Evolutionary conservation across 2,329 filamentous ascomycete species (phyloP).

Genomic region (Aaosphaeria pasadenensis): DNA sequence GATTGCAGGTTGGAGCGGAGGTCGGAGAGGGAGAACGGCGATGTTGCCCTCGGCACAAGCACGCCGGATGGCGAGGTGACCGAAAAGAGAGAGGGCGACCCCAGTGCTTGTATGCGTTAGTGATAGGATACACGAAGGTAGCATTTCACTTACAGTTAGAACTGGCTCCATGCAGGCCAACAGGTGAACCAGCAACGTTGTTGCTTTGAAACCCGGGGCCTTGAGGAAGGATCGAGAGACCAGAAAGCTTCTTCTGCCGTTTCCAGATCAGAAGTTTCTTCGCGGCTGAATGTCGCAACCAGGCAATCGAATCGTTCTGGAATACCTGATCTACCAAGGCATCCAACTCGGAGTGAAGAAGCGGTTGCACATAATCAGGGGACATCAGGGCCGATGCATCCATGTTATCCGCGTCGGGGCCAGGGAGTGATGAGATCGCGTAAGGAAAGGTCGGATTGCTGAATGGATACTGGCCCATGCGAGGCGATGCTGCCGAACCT

Average conservation of each 20-base stretch:
- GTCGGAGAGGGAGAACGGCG: conserved; percentile 23
- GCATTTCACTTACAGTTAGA: conserved; percentile 18
- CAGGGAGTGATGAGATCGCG: conserved; percentile 71
- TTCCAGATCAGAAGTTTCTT: conserved; percentile 78
- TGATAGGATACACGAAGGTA: not conserved
- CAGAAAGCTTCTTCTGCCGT: conserved; percentile 36
- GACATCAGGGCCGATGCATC: conserved; percentile 93
- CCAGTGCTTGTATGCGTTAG: conserved; percentile 24
- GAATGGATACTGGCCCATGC: conserved; percentile 25
- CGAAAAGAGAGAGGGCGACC: conserved; percentile 34
- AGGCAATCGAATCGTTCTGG: conserved; percentile 71
- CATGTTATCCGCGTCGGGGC: conserved; percentile 76
- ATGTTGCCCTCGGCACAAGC: conserved; percentile 33
- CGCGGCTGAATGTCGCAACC: conserved; percentile 78
- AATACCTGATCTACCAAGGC: conserved; percentile 72
- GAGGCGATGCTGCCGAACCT: conserved; percentile 5
- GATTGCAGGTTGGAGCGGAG: conserved; percentile 26
- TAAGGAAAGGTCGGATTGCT: conserved; percentile 55
- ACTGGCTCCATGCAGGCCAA: conserved; percentile 23
- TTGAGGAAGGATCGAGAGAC: conserved; percentile 25
- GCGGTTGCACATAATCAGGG: conserved; percentile 80
- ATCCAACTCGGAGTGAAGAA: conserved; percentile 71
- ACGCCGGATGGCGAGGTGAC: conserved; percentile 37
- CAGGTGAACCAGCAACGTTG: conserved; percentile 25
- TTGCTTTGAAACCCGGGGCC: conserved; percentile 17